Conservation (phyloP, 169 alveolate genomes). For the Amoebophrya sp. region DNA sequence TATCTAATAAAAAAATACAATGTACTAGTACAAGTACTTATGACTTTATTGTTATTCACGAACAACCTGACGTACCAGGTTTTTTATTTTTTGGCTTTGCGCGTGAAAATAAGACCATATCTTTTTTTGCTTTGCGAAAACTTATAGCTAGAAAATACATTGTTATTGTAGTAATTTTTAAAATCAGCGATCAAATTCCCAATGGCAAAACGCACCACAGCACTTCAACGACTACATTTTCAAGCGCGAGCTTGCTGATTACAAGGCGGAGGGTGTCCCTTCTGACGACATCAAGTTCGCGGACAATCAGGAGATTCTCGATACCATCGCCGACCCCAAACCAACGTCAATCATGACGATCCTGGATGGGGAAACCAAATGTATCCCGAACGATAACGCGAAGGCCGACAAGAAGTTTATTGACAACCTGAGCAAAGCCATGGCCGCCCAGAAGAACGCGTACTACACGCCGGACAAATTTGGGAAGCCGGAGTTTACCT, state of each 20-base stretch:
- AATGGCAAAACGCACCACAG: no score
- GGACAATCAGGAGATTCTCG: not conserved
- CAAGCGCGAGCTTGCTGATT: not conserved
- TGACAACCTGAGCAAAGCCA: not conserved
- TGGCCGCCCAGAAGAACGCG: not conserved
- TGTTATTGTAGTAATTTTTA: no score
- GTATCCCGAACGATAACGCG: not conserved
- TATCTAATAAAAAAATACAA: no score
- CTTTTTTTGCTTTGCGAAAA: no score
- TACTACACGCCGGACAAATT: not conserved
- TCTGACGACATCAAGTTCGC: not conserved
- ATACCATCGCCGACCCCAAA: not conserved
- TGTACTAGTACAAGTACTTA: no score
- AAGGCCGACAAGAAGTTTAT: not conserved
- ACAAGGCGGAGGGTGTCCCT: not conserved
- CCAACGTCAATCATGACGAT: not conserved
- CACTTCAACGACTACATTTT: conserved; percentile 5
- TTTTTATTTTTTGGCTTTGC: no score
- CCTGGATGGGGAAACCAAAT: not conserved
- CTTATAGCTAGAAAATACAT: no score
- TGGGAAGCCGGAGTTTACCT: not conserved
- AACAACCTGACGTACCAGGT: no score
- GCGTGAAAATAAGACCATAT: no score
- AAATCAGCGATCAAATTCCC: no score
- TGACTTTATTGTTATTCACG: no score